Base-by-base conservation (phyloP, 805 yeast genomes). In the Candida alai region DNA sequence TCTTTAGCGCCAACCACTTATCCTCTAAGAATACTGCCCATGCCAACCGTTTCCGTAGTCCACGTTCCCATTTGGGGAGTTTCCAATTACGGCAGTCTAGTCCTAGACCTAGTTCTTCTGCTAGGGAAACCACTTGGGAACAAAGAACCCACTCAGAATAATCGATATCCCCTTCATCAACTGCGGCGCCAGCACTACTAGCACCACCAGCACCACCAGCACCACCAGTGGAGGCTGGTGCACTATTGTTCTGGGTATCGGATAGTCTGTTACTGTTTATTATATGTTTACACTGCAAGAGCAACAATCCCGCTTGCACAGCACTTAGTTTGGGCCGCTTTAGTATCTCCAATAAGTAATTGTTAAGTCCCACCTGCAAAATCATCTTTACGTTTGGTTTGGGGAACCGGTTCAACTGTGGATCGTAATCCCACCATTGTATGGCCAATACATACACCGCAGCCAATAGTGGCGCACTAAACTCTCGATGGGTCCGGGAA, bases 11-110 rank as follows among this genome's bases (percentile, higher is more conserved):
- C 7, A 82, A 70, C 97, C 97, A 90, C 53, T 89, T 87, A 51
- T 88, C 96, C 56, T 88, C 95, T 33, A 84, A 67, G 68, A 78
- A 90, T 1, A 88, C 93, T 0, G 97, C 97, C 97, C 98, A 90
- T 1, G 97, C 95, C 31, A 90, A 60, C 39, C 97, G 68, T 47
- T 86, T 75, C 34, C 98, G 70, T 31, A 90, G 61, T 5, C 95
- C 94, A 32, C 95, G 70, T 52, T 90, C 98, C 97, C 97, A 93
- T 47, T 82, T 80, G 0, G 97, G 97, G 22, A 90, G 61, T 49
- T 84, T 80, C 98, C 98, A 90, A 43, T 73, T 75, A 37, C 82
- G 78, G 49, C 97, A 89, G 51, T 89, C 90, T n/a, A 86, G 67
- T 0, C 96, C 95, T 8, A 90, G 64, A 0, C 97, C 97, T 12